Evolutionary conservation across 306 rosid species (phyloP), one percentile per base, ranked within the genome.

Genomic region (Benincasa hispida): DNA sequence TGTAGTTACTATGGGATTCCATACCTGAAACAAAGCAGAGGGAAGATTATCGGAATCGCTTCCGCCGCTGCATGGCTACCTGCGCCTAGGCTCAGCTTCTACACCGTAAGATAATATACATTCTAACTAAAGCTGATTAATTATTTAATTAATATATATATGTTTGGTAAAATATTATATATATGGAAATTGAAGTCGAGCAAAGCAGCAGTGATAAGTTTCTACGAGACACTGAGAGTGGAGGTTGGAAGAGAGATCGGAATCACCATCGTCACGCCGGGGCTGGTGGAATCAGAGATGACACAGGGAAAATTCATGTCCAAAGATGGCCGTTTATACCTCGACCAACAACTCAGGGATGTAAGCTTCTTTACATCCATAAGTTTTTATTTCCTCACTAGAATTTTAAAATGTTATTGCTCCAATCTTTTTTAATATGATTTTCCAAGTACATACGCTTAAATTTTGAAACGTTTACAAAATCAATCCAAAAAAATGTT

Each of bases 231-330:
- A 8, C 57, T 92, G 41, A 85, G 87, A 77, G 76, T 82, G 2
- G 93, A 92, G 79, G 21, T 87, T 30, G 96, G 90, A 83, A 61
- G 35, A 17, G 89, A 87, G 27, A 81, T 92, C 17, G 87, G 93
- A 66, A 86, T 92, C 81, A 86, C 89, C 10, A 85, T 85, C 80
- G 90, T 86, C 60, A 86, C 89, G 13, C 93, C 92, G 3, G 91
- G 92, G 41, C 39, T 86, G 42, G 24, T 81, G 0, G 93, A 86
- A 60, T 87, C 92, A 50, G 93, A 92, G 78, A 86, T 92, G 80
- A 86, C 89, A 0, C 88, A 59, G 62, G 93, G 91, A 15, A 90
- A 88, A 70, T 82, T 92, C 79, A 69, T 87, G 62, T 78, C 84
- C 60, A 63, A 78, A 66, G 89, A 91, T 1, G 90, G 87, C 61